Percentiles rank a stretch among this genome's conserved stretches.
Conservation (phyloP, 1,284 basidiomycete genomes). For the Bjerkandera adusta region DNA sequence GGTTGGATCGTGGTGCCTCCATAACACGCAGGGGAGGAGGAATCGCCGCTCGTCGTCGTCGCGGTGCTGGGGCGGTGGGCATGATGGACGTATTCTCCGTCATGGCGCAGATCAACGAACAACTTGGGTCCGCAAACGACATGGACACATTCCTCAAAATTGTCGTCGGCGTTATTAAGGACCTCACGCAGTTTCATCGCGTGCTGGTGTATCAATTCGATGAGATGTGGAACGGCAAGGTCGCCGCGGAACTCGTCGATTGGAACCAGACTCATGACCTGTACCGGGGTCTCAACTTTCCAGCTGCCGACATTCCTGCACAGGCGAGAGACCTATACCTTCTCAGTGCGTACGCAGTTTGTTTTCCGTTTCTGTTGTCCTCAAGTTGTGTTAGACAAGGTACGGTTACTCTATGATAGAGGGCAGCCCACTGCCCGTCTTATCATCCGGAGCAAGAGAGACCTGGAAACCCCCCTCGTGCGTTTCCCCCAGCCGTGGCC, state of each 20-base stretch:
- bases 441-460: conserved; percentile 63
- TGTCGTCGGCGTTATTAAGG: conserved; percentile 79
- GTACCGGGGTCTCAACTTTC: conserved; percentile 75
- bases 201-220: conserved; percentile 90
- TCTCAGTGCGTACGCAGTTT: conserved; percentile 20
- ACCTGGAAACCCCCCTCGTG: conserved; percentile 72
- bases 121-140: conserved; percentile 70
- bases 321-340: conserved; percentile 29
- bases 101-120: conserved; percentile 84
- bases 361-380: neutral
- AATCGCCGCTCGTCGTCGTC: conserved; percentile 18
- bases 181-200: conserved; percentile 82
- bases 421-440: conserved; percentile 77
- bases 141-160: conserved; percentile 77
- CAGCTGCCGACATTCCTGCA: conserved; percentile 55
- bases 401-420: conserved; percentile 80
- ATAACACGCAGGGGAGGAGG: conserved; percentile 16
- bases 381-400: conserved; percentile 55
- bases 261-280: conserved; percentile 81
- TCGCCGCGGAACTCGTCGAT: conserved; percentile 83
- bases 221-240: conserved; percentile 72
- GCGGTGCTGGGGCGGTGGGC: conserved; percentile 43
- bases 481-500: conserved; percentile 30
- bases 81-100: conserved; percentile 84
- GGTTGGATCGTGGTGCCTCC: conserved; percentile 22